Percentiles rank a stretch among this genome's conserved stretches.
phyloP scores from a whole-genome alignment of 2,329 filamentous ascomycete genomes.

The Curvularia sp. region DNA sequence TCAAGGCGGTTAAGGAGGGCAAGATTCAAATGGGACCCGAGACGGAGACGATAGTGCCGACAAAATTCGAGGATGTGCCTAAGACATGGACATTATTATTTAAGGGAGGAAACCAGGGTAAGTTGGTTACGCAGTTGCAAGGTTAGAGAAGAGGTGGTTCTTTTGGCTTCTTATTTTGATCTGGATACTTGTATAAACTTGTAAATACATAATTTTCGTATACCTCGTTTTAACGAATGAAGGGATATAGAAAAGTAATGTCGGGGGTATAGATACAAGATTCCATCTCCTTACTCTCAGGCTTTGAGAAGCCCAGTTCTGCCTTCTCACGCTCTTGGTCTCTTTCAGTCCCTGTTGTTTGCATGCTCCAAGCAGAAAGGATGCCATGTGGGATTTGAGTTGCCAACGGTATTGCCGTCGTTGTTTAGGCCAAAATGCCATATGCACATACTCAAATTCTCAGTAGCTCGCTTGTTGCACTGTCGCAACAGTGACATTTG shows the following conservation, averaged over 20 bases:
- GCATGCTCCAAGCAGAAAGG: background rate
- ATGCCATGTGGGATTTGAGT: background rate
- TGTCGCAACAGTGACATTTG: background rate
- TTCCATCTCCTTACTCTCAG: background rate
- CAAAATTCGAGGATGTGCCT: conserved; percentile 58
- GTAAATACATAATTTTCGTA: background rate
- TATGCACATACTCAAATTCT: background rate
- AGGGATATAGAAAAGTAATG: background rate
- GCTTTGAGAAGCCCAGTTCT: background rate
- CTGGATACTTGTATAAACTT: background rate
- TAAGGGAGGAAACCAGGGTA: conserved; percentile 56
- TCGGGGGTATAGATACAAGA: background rate
- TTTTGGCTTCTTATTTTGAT: background rate
- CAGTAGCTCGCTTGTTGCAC: background rate
- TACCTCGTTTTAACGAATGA: background rate
- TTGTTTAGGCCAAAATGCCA: background rate
- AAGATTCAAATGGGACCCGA: conserved; percentile 56
- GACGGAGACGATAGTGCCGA: conserved; percentile 57
- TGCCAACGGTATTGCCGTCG: background rate
- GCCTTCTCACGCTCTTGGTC: background rate
- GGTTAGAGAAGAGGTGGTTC: background rate
- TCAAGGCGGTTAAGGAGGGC: conserved; percentile 50
- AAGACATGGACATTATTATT: conserved; percentile 59
- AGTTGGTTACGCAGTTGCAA: conserved; percentile 53
- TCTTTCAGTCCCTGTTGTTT: background rate